A percentile compares a stretch with the other conserved stretches of the same genome.
Evolutionary conservation across 2,329 filamentous ascomycete genomes (phyloP).

Genomic region (Colletotrichum truncatum): DNA sequence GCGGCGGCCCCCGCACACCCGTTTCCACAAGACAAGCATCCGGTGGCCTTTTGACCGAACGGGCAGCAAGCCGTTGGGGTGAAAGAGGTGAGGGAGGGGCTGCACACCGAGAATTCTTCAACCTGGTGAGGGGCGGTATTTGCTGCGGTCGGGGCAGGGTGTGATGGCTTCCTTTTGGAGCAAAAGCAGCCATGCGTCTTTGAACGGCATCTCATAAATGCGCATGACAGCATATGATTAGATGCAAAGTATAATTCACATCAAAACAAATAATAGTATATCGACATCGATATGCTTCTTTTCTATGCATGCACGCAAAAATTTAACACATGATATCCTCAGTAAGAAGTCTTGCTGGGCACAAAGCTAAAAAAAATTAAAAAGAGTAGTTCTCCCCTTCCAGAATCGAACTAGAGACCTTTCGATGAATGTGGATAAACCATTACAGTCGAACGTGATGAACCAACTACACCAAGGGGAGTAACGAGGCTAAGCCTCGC

Average conservation of each 20-base stretch:
- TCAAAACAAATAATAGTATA: too few species aligned
- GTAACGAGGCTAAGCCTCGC: constrained; percentile 1
- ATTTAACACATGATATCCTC: not conserved
- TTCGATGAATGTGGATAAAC: constrained; percentile 21
- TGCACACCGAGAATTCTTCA: not conserved
- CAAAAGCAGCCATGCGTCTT: too few species aligned
- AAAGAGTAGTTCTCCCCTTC: not conserved
- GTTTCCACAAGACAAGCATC: constrained; percentile 8
- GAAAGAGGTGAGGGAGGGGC: too few species aligned
- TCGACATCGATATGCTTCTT: not conserved
- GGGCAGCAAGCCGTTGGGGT: not conserved
- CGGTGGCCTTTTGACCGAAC: not conserved
- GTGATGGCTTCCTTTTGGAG: too few species aligned
- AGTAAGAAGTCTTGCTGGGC: too few species aligned
- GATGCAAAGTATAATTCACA: too few species aligned
- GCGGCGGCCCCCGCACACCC: not conserved
- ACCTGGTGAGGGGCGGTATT: not conserved
- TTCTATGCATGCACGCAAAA: not conserved
- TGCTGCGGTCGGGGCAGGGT: too few species aligned
- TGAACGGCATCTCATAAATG: too few species aligned
- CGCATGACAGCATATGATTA: too few species aligned
- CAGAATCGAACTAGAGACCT: constrained; percentile 26
- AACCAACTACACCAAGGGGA: constrained; percentile 30
- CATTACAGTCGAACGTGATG: constrained; percentile 31
- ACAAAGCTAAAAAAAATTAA: not conserved